Conservation (phyloP, 2,329 filamentous ascomycete species). For the Pseudocercospora pini-densiflorae region DNA sequence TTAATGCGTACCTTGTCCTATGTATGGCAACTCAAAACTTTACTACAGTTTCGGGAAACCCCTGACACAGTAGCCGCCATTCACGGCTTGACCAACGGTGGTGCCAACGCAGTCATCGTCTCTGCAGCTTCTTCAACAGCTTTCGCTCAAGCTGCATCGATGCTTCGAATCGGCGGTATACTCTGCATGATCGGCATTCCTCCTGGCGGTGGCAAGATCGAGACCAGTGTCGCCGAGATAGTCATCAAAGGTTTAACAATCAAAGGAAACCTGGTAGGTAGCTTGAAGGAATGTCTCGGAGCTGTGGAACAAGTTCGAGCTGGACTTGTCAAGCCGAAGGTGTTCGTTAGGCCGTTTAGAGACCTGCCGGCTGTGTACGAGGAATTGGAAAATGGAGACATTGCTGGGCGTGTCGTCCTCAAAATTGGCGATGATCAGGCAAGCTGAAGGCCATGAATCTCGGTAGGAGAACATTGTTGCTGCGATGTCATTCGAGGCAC, state of each 20-base stretch:
- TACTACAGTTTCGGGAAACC: background rate
- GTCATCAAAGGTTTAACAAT: constrained; percentile 53
- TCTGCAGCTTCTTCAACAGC: constrained; percentile 49
- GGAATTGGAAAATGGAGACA: constrained; percentile 51
- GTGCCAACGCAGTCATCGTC: constrained; percentile 49
- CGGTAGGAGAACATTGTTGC: background rate
- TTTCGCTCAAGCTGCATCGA: constrained; percentile 49
- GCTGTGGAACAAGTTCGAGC: constrained; percentile 50
- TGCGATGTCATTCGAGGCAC: background rate
- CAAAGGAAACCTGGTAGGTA: constrained; percentile 51
- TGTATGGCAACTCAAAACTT: background rate
- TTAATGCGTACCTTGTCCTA: no score
- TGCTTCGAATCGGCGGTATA: constrained; percentile 50
- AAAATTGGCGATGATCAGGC: constrained; percentile 41
- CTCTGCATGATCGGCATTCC: constrained; percentile 53
- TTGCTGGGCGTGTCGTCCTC: constrained; percentile 50
- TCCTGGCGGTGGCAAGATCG: constrained; percentile 43
- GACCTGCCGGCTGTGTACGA: constrained; percentile 50
- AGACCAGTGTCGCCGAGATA: constrained; percentile 49
- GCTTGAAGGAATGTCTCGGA: constrained; percentile 52
- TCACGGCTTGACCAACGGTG: constrained; percentile 30
- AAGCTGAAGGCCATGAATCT: background rate
- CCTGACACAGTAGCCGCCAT: constrained; percentile 2
- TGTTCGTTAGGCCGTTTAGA: constrained; percentile 48
- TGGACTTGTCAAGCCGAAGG: constrained; percentile 49